Base-by-base conservation (phyloP, 2,329 filamentous ascomycete species). In the Fusarium guadeloupense region DNA sequence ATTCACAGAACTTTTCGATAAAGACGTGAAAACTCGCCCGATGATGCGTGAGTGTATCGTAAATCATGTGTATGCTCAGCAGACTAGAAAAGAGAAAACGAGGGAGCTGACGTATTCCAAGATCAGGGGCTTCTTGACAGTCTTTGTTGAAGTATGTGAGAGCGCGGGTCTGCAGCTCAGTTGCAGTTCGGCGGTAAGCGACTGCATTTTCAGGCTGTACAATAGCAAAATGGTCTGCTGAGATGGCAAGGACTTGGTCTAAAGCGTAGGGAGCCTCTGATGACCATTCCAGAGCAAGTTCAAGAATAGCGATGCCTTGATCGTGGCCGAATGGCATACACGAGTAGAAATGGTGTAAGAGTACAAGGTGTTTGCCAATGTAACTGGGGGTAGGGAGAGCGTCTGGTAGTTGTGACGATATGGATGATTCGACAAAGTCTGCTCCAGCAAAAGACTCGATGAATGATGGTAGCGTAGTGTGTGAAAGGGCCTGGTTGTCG, bases 31-130 rank as follows among this genome's bases (percentile, higher is more conserved):
- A 79, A 35, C 74, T 59, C 9, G 54, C 65, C 14, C 72, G 72
- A 34, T 79, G 73, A 46, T 76, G 68, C 3, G 68, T 62, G 3
- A 83, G 71, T 3, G 77, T 77, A 48, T 85, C 81, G 62, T 77
- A 81, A 5, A 85, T 74, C 33, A 78, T 75, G 46, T 84, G 81
- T 7, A 83, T 72, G 34, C 80, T 78, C 1, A 82, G 64, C 6
- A 77, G 54, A 16, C 73, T 70, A 6, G 79, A 76, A 66, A 82
- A 82, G n/a, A 82, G 67, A 49, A 81, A 79, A 13, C 77, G 72
- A 2, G 78, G 74, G 17, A 80, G 66, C 33, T 72, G 75, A 41
- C 71, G 72, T 5, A 62, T 62, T 3, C 70, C 62, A 10, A 35
- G 20, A 26, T 52, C 54, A 12, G 60, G 56, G 9, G 53, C 66